Evolutionary conservation across 2,329 filamentous ascomycete species (phyloP), one percentile per base, ranked within the genome.

Genomic region (Sporothrix pallida): DNA sequence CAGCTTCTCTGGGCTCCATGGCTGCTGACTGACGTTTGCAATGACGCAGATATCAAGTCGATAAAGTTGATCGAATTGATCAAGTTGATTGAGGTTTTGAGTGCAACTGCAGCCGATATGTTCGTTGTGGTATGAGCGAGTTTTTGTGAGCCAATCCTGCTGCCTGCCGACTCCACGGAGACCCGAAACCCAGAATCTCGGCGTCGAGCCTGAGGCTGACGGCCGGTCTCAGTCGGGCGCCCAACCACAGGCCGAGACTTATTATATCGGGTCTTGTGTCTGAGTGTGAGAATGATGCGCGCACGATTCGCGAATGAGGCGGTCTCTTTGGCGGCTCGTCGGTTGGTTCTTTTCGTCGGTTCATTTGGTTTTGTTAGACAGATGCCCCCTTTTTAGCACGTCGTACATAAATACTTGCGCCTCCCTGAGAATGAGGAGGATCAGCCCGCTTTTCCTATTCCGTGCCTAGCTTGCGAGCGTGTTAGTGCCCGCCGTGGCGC

Each of bases 1-100:
- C 60, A 12, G 60, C 46, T 15, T 65, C n/a, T 17, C 60, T 65
- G 42, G 60, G 60, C n/a, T 65, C 60, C 60, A 46, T 65, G 60
- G n/a, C 13, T 65, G 60, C 60, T 15, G 37, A 65, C 58, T 62
- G 17, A 37, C 31, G 31, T 37, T 37, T 37, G 31, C 31, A 37
- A 37, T 37, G 31, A 37, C 4, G 3, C 31, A 6, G 3, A 37
- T 37, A 3, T 5, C 31, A 37, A 37, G 31, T 37, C 31, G 3
- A 37, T 5, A 37, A 37, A 37, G 2, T 37, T 7, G 31, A 37
- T 31, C 31, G 5, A 5, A 5, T 31, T 31, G 31, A 31, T 5
- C 31, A 37, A 37, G 31, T 37, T 37, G 31, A 5, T 2, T 37
- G 31, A 37, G 4, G 31, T 37, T 31, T 31, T 37, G 31, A 5